Evolutionary conservation across 306 rosid species (phyloP).

Genomic region (Vachellia collinsii): DNA sequence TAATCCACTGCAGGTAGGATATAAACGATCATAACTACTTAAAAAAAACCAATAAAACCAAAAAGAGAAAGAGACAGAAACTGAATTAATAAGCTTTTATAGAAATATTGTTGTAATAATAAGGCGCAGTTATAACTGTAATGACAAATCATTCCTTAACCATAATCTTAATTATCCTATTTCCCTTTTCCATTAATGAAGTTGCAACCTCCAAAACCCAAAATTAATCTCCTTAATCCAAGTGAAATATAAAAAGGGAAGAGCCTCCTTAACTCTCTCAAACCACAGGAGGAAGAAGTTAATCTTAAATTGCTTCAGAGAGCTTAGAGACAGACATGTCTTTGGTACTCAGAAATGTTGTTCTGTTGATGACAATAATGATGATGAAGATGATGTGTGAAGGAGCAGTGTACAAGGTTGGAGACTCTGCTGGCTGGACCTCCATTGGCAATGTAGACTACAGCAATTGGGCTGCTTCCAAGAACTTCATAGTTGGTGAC

Average conservation of each 20-base stretch:
- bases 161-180: neutral
- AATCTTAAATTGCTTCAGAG: neutral
- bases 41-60: neutral
- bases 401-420: conserved; percentile 76
- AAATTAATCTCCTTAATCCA: conserved; percentile 35
- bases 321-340: conserved; percentile 49
- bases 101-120: neutral
- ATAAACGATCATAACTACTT: neutral
- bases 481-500: conserved; percentile 73
- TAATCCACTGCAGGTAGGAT: neutral
- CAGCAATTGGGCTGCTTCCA: conserved; percentile 74
- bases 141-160: neutral
- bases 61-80: neutral
- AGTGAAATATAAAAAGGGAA: conserved; percentile 42
- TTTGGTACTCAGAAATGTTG: conserved; percentile 43
- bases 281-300: conserved; percentile 1
- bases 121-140: neutral
- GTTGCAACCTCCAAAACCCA: conserved; percentile 37
- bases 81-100: neutral
- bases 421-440: conserved; percentile 91
- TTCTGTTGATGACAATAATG: conserved; percentile 16
- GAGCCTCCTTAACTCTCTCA: conserved; percentile 14
- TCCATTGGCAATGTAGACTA: conserved; percentile 64
- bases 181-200: conserved; percentile 33
- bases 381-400: conserved; percentile 40